Conservation (phyloP, 441 rosid species). For the Bruguiera hainesii region DNA sequence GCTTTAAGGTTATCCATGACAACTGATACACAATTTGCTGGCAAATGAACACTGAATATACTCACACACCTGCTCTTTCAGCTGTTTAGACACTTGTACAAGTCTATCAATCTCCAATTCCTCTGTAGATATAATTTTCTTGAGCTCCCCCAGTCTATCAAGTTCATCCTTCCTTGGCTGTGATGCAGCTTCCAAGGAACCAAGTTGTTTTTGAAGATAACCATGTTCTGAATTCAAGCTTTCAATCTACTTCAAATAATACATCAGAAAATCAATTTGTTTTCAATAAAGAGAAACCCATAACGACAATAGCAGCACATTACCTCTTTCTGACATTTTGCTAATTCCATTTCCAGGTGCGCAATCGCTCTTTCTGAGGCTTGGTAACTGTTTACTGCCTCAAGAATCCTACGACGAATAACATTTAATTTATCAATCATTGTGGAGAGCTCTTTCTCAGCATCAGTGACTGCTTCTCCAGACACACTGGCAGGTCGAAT, state of each 20-base stretch:
- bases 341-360: constrained; percentile 78
- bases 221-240: constrained; percentile 68
- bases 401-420: constrained; percentile 55
- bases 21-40: no score
- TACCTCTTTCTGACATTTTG: constrained; percentile 91
- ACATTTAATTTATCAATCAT: constrained; percentile 49
- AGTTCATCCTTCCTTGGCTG: constrained; percentile 74
- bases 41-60: constrained; percentile 10
- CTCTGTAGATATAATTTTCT: constrained; percentile 49
- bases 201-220: constrained; percentile 77
- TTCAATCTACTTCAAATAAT: constrained; percentile 52
- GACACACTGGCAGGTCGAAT: constrained; percentile 77
- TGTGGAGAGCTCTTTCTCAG: constrained; percentile 68
- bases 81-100: constrained; percentile 63
- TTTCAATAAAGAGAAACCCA: constrained; percentile 1
- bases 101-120: constrained; percentile 71
- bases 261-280: constrained; percentile 16
- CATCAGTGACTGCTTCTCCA: constrained; percentile 56
- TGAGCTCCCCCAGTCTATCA: constrained; percentile 60
- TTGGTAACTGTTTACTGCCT: constrained; percentile 61
- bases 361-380: constrained; percentile 62
- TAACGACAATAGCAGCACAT: not conserved
- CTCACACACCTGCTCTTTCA: constrained; percentile 68
- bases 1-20: no score
- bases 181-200: constrained; percentile 75